Conservation (phyloP, 2,329 filamentous ascomycete genomes). For the Fusarium falciforme region DNA sequence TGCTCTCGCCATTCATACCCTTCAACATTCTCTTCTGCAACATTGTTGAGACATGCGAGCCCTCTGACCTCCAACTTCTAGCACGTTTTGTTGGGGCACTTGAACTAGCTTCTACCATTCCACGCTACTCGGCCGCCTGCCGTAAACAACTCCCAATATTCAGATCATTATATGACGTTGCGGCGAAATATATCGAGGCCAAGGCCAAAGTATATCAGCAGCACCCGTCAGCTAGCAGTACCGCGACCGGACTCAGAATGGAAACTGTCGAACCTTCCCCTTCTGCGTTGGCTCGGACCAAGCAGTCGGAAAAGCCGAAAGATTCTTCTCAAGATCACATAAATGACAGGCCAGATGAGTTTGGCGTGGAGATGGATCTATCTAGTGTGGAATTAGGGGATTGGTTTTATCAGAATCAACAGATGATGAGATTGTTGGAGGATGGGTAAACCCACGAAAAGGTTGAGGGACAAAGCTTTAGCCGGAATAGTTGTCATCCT, state of each 20-base stretch:
- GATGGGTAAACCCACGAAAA: background rate
- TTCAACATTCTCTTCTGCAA: background rate
- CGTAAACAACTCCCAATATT: background rate
- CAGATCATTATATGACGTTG: background rate
- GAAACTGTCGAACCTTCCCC: background rate
- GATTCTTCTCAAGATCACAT: background rate
- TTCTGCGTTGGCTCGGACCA: background rate
- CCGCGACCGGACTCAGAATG: background rate
- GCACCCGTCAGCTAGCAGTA: background rate
- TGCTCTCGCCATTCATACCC: background rate
- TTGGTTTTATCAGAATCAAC: background rate
- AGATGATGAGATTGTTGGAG: background rate
- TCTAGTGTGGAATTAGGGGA: background rate
- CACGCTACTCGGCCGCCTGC: background rate
- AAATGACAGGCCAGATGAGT: background rate
- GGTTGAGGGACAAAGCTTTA: background rate
- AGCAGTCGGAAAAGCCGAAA: too few species aligned
- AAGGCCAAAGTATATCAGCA: background rate
- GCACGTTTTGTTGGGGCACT: background rate
- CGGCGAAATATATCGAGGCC: background rate
- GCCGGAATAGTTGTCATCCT: too few species aligned
- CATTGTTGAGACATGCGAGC: background rate
- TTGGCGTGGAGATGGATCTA: background rate
- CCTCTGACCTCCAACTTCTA: background rate
- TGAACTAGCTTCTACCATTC: background rate